Evolutionary conservation across 2,329 filamentous ascomycete species (phyloP), one percentile per base, ranked within the genome.

Genomic region (Paracamarosporium sp.): DNA sequence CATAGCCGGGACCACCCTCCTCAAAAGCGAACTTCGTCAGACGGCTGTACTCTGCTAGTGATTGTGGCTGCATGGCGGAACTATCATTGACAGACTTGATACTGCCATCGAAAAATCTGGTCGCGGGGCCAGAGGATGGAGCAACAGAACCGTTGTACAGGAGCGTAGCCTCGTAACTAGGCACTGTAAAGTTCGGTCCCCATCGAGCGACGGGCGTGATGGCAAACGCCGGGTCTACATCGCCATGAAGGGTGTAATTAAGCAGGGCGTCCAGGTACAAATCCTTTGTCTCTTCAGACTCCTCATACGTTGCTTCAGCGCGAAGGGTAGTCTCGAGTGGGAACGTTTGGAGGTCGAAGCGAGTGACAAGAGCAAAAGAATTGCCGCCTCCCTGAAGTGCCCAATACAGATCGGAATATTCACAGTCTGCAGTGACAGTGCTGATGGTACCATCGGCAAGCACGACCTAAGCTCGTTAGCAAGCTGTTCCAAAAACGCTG

Each of bases 331-430:
- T 53, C 12, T 36, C 48, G 17, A 48, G 50, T 2, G 50, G 47
- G 38, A 60, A 60, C 11, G 63, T 66, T 22, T 61, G 56, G 3
- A 62, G 41, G 13, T 62, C 55, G 50, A 67, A 65, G 17, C 57
- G 59, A 3, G 63, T 67, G 15, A 67, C 51, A 7, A 67, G 12
- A n/a, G 56, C 62, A 43, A 67, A 67, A 13, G 57, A 61, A 50
- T 65, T 67, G n/a, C 61, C 63, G 12, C 65, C 65, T 12, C 70
- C 70, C 13, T 61, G 55, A n/a, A 73, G 61, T 1, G 70, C 71
- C 69, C 70, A 74, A 54, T 67, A 71, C 4, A 73, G 63, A 50
- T 73, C 70, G 5, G 65, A 53, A 30, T 71, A 67, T 15, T 53
- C 46, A 36, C 45, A 60, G 6, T 61, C 50, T 5, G 59, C 61